A percentile compares a stretch with the other conserved stretches of the same genome.
Evolutionary conservation across 768 basidiomycete species (phyloP).

Genomic region (Mrakia blollopis): DNA sequence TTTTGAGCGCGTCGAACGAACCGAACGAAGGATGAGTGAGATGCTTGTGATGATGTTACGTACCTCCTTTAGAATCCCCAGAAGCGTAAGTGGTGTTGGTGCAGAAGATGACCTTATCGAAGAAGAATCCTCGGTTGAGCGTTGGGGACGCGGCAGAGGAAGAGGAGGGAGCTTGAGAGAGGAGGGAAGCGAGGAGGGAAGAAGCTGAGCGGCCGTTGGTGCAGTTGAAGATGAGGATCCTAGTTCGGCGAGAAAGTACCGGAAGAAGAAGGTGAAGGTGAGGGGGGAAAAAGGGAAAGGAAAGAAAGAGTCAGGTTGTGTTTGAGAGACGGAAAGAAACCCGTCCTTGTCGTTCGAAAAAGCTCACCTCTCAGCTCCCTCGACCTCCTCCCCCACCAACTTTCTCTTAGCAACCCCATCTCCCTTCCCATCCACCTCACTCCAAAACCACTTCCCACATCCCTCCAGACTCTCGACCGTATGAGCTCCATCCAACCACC

Average conservation of each 20-base stretch:
- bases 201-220: constrained; percentile 80
- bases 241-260: constrained; percentile 33
- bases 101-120: constrained; percentile 87
- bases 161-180: constrained; percentile 36
- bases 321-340: not conserved
- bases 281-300: not conserved
- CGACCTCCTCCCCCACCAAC: not conserved
- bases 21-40: not conserved
- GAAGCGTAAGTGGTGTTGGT: constrained; percentile 90
- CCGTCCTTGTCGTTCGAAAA: too few species aligned
- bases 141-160: not conserved
- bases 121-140: constrained; percentile 48
- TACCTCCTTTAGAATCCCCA: constrained; percentile 86
- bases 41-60: constrained; percentile 34
- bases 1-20: not conserved
- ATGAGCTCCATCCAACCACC: constrained; percentile 96
- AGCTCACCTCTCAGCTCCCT: constrained; percentile 13
- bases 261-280: not conserved
- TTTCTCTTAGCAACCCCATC: not conserved
- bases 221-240: constrained; percentile 89
- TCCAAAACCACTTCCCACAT: constrained; percentile 73
- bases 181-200: constrained; percentile 60
- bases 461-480: constrained; percentile 82
- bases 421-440: not conserved
- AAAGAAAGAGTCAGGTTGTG: not conserved